Evolutionary conservation across 768 basidiomycete species (phyloP), one percentile per base, ranked within the genome.

Genomic region (Multifurca ochricompacta): DNA sequence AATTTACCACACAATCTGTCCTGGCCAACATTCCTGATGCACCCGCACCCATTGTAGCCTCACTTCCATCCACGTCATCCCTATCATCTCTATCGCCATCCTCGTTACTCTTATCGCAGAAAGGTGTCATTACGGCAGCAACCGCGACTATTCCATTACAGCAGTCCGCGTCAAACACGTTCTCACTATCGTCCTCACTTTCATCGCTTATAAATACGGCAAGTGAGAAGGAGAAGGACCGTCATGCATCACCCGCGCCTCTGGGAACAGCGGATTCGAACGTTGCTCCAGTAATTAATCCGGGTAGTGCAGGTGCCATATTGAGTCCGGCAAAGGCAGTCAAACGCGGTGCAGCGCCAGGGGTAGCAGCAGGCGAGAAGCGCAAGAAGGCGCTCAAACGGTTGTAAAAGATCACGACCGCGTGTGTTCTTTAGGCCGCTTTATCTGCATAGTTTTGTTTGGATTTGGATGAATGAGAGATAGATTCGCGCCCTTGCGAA

Each of bases 381-480:
- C 75, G 90, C 68, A 91, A 91, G 77, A 91, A 91, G 74, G 90
- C 89, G 4, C 70, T 91, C 62, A 91, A 87, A 70, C 75, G 89
- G 59, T 69, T 91, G 68, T 91, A 35, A 47, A 6, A 27, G 11
- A 27, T 31, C 10, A 2, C 44, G 6, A 16, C 28, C 11, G 21
- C 13, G 28, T 41, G 30, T 14, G 11, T n/a, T 8, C 31, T 10
- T 14, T n/a, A n/a, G n/a, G 39, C 19, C 23, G 23, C 19, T 35
- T n/a, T 28, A 13, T 35, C 41, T 18, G 18, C 46, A 35, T 36
- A 18, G n/a, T n/a, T n/a, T n/a, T n/a, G n/a, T n/a, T n/a, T n/a
- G n/a, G n/a, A 8, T 18, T 31, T 19, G 14, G 28, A 21, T n/a
- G 30, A 40, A 23, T 36, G n/a, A 16, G 4, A 40, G 27, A 25